Evolutionary conservation across 106 monocot species (phyloP), one percentile per base, ranked within the genome.

Genomic region (Allium fistulosum): DNA sequence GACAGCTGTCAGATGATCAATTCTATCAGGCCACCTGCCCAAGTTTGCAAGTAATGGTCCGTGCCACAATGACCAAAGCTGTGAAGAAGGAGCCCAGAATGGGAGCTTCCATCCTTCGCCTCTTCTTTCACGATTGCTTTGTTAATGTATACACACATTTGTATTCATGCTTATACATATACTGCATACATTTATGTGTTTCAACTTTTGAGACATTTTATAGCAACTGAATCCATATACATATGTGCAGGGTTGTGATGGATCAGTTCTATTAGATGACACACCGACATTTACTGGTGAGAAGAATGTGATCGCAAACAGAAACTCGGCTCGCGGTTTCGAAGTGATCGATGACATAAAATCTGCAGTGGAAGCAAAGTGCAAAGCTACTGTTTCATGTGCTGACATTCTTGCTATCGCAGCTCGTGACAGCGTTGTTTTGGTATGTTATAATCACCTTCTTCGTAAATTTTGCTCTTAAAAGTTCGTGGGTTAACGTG

Each of bases 371-470:
- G 86, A 86, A 61, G 70, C 70, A 7, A 8, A 57, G 2, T 86
- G 86, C 59, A 63, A 47, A 10, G 66, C 57, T 14, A 59, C 71
- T 27, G 88, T 88, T 26, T 84, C 88, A 3, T 88, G 88, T 52
- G 88, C 88, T 18, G 88, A 88, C 71, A 82, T 88, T 67, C 63
- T 85, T 12, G 84, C 81, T 0, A 59, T 85, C 50, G 76, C 84
- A 7, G 79, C 81, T 12, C 66, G 80, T 10, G 84, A 75, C 26
- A 63, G 77, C 11, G 70, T 72, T 52, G 22, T 58, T 50, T 48
- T 64, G 64, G 83, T 83, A 50, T 5, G 11, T 55, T 75, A 37
- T 37, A 37, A 37, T 37, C 37, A 37, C 37, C 37, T 37, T 37
- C 4, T 37, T 37, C 37, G 0, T 0, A 37, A 37, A 37, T 4